Evolutionary conservation across 169 alveolate genomes (phyloP), one percentile per base, ranked within the genome.

Genomic region (Cryptosporidium muris): DNA sequence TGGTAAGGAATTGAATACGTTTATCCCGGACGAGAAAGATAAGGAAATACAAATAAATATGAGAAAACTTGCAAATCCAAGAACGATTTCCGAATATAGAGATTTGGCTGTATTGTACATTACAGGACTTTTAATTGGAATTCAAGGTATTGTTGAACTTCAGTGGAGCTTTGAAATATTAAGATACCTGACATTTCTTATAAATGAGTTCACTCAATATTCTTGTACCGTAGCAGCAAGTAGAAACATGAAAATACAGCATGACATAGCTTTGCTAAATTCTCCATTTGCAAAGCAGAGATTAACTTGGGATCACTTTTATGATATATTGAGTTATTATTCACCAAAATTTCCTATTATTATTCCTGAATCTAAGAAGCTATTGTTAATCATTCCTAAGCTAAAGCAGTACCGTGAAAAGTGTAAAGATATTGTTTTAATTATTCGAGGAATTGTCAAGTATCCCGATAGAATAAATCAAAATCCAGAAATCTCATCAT

Each of bases 291-390:
- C 38, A 40, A 52, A 74, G 45, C 54, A 74, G 25, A 74, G 85
- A 34, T 51, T 74, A 7, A 47, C 56, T 43, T 74, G 85, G 85
- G 85, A 74, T 9, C 74, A 74, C 5, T 60, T 74, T 51, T 40
- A 74, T 58, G 54, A 74, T 58, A 74, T 74, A 8, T 74, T 74
- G 25, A 51, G 25, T n/a, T 38, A 56, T 16, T 74, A 40, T 62
- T 74, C 85, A 11, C 85, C 85, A 14, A 74, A 74, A 40, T 74
- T 74, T 60, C 85, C 85, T 14, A 74, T 74, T 4, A 74, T 58
- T 25, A 25, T 25, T 25, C 25, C 25, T 25, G 25, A 25, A 25
- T 25, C 25, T 25, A 25, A 25, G 25, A 25, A 25, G 25, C 25
- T 25, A 25, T 25, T 25, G 25, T 25, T 25, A 25, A 25, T 25